Evolutionary conservation across 2,329 filamentous ascomycete genomes (phyloP), one percentile per base, ranked within the genome.

Genomic region (Colletotrichum sidae): DNA sequence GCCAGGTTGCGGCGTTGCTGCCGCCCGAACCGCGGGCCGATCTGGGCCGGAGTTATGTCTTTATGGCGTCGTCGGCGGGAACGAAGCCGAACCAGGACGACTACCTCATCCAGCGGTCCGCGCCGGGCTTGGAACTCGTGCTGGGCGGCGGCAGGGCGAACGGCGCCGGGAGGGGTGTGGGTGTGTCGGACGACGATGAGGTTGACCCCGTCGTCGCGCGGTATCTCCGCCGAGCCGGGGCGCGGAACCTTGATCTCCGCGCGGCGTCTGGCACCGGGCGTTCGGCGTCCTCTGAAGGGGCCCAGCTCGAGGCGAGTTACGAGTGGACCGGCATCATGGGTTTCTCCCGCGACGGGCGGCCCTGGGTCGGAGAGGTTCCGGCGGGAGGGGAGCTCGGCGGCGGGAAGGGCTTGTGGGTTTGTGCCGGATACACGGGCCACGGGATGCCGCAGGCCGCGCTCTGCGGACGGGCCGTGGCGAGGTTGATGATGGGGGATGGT

Each of bases 241-340:
- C 35, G 70, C 72, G 11, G 76, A 79, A 34, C 67, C 35, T 89
- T 35, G 81, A 82, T 67, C 71, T 87, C 15, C 69, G 68, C n/a
- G 68, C 71, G 49, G 63, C 77, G 17, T 75, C 66, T 4, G 59
- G 70, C n/a, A 73, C 75, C 8, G 79, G 81, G 41, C 76, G 25
- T 17, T 41, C 38, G 38, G 9, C 38, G 4, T 41, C 15, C 8
- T 15, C 77, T 42, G 73, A 82, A 38, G 78, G 25, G 25, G 4
- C 25, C 25, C 25, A 81, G 49, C 75, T 92, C 17, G 72, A 78
- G 25, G 82, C 85, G 9, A 77, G 84, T 37, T 87, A 85, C 73
- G 88, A 92, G 73, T 95, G 92, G 92, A 92, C 90, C 2, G 92
- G 92, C 0, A 91, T 94, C 69, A 94, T 94, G 92, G 92, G 90